These are phyloP conservation scores for Lasiodiplodia theobromae DNA, from an alignment of 2,329 filamentous ascomycete species.

Conservation along the genomic window DNA sequence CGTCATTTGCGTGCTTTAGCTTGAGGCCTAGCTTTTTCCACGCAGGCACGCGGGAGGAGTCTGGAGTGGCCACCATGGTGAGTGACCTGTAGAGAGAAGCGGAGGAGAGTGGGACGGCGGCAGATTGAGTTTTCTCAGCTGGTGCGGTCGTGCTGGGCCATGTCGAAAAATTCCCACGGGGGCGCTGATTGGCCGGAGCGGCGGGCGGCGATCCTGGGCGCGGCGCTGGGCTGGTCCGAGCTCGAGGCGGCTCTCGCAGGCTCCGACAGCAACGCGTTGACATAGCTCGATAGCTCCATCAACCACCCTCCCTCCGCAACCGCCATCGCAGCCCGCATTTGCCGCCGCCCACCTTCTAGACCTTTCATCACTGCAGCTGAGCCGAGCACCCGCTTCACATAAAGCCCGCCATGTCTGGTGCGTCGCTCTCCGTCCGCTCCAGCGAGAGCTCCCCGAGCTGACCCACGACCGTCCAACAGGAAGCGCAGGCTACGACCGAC, in stretches of 20 bases:
- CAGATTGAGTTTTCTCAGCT: conserved; percentile 8
- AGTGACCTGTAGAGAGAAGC: neutral
- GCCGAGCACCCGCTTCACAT: conserved; percentile 2
- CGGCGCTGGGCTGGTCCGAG: conserved; percentile 17
- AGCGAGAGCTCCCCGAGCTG: conserved; percentile 37
- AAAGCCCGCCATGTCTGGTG: conserved; percentile 50
- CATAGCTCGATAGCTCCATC: conserved; percentile 29
- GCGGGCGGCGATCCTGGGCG: conserved; percentile 15
- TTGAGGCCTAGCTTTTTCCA: conserved; percentile 68
- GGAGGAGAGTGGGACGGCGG: neutral
- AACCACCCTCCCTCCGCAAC: conserved; percentile 11
- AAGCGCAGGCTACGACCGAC: conserved; percentile 92
- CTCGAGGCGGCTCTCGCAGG: conserved; percentile 17
- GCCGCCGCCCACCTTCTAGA: neutral
- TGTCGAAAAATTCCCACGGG: conserved; percentile 26
- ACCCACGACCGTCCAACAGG: conserved; percentile 56
- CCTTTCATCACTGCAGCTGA: conserved; percentile 8
- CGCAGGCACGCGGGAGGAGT: conserved; percentile 55
- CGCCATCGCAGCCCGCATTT: conserved; percentile 16
- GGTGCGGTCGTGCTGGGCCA: neutral
- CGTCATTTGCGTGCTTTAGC: conserved; percentile 56
- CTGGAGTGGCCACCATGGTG: conserved; percentile 15
- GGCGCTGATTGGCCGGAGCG: conserved; percentile 21
- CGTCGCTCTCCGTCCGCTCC: conserved; percentile 34
- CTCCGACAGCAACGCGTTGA: conserved; percentile 31